phyloP scores from a whole-genome alignment of 2,329 filamentous ascomycete genomes.

The Anthostomella pinea region DNA sequence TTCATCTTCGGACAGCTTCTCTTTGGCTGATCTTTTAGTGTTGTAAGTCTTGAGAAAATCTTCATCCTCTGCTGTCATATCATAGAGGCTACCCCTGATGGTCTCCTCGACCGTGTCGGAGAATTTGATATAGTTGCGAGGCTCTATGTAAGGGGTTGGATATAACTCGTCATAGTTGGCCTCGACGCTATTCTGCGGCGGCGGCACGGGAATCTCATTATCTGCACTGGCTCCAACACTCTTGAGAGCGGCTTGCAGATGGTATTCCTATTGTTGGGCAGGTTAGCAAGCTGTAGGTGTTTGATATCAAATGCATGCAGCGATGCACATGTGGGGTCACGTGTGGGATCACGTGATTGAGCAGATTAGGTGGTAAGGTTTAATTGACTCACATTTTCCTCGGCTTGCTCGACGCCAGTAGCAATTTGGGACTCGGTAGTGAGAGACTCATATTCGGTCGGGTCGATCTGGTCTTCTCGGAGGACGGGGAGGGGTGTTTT shows the following conservation, averaged over 20 bases:
- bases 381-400: conserved; percentile 82
- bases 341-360: conserved; percentile 48
- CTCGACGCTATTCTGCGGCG: conserved; percentile 56
- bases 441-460: conserved; percentile 80
- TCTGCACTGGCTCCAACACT: conserved; percentile 54
- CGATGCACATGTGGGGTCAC: conserved; percentile 33
- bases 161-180: conserved; percentile 90
- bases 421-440: conserved; percentile 83
- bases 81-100: conserved; percentile 77
- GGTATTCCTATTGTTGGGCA: conserved; percentile 69
- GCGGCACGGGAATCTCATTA: conserved; percentile 64
- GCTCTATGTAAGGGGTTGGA: conserved; percentile 73
- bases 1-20: conserved; percentile 78
- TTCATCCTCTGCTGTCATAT: conserved; percentile 90
- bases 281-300: conserved; percentile 17
- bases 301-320: not conserved
- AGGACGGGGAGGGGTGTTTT: conserved; percentile 86
- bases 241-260: conserved; percentile 78
- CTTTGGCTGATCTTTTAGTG: conserved; percentile 61
- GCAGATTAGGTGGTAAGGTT: conserved; percentile 26
- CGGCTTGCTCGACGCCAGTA: conserved; percentile 93
- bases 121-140: conserved; percentile 93
- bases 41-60: conserved; percentile 83
- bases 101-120: conserved; percentile 98
- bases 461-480: conserved; percentile 86